Evolutionary conservation across 306 rosid species (phyloP).

Genomic region (Lotus japonicus): DNA sequence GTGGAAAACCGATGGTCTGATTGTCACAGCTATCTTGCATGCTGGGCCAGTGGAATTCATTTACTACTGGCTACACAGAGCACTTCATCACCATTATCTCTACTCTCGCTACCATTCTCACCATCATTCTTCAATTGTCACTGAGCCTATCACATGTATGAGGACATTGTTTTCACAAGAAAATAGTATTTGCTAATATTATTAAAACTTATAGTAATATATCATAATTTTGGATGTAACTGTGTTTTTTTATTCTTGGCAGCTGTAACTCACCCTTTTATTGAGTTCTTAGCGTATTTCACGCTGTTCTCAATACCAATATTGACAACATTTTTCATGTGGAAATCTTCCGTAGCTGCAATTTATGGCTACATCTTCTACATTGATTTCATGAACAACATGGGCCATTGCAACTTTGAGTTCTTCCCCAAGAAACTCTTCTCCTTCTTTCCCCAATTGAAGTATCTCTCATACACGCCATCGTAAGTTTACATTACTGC

Average conservation of each 20-base stretch:
- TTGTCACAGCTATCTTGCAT: slow-evolving; percentile 42
- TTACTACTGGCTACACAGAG: slow-evolving; percentile 71
- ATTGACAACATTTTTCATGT: slow-evolving; percentile 4
- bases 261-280: slow-evolving; percentile 81
- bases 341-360: slow-evolving; percentile 37
- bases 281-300: slow-evolving; percentile 51
- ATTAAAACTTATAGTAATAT: too few relatives aligned
- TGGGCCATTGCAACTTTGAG: slow-evolving; percentile 85
- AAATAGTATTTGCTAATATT: too few relatives aligned
- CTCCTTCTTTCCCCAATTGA: slow-evolving; percentile 41
- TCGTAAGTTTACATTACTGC: slow-evolving; percentile 41
- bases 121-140: slow-evolving; percentile 38
- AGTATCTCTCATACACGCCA: slow-evolving; percentile 55
- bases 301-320: slow-evolving; percentile 44
- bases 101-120: slow-evolving; percentile 67
- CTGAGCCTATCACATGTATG: slow-evolving; percentile 41
- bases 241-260: background rate
- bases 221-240: too few relatives aligned
- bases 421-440: slow-evolving; percentile 33
- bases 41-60: slow-evolving; percentile 59
- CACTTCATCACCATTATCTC: slow-evolving; percentile 65
- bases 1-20: slow-evolving; percentile 52
- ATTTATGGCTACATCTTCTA: slow-evolving; percentile 8
- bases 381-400: slow-evolving; percentile 63
- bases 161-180: background rate